phyloP scores from a whole-genome alignment of 164 flowering plant species.

The Chimonanthus praecox region DNA sequence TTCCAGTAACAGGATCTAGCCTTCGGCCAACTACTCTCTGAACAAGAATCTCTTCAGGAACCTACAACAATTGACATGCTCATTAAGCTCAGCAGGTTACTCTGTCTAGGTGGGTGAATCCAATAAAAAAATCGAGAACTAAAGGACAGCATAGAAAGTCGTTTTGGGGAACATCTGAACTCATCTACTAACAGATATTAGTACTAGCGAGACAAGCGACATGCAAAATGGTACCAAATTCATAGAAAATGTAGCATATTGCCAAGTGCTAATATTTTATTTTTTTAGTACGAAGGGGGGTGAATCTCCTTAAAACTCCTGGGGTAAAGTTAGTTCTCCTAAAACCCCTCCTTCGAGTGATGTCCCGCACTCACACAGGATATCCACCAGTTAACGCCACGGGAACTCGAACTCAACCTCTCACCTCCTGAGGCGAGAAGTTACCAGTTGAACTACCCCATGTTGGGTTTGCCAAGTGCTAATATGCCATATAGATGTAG shows the following conservation, averaged over 20 bases:
- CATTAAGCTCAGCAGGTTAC: neutral
- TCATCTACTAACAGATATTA: neutral
- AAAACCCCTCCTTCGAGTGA: too few relatives aligned
- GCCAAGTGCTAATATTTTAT: neutral
- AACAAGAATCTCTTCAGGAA: slow-evolving; percentile 85
- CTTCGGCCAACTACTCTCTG: slow-evolving; percentile 97
- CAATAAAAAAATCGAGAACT: neutral
- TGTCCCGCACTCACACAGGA: too few relatives aligned
- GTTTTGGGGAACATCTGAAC: neutral
- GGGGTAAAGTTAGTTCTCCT: too few relatives aligned
- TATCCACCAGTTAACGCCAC: too few relatives aligned
- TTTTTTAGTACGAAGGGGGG: too few relatives aligned
- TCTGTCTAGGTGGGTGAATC: neutral
- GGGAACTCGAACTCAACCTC: too few relatives aligned
- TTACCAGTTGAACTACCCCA: too few relatives aligned
- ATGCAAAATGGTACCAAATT: neutral
- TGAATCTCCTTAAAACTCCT: too few relatives aligned
- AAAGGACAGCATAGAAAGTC: neutral
- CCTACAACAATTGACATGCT: slow-evolving; percentile 36
- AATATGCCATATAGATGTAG: too few relatives aligned
- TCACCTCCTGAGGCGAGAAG: too few relatives aligned
- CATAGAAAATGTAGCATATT: neutral
- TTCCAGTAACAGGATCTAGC: slow-evolving; percentile 94
- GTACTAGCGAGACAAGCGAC: neutral
- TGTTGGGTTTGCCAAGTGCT: too few relatives aligned